Base-by-base conservation (phyloP, 176 grass and related monocot species). In the Aegilops bicornis region DNA sequence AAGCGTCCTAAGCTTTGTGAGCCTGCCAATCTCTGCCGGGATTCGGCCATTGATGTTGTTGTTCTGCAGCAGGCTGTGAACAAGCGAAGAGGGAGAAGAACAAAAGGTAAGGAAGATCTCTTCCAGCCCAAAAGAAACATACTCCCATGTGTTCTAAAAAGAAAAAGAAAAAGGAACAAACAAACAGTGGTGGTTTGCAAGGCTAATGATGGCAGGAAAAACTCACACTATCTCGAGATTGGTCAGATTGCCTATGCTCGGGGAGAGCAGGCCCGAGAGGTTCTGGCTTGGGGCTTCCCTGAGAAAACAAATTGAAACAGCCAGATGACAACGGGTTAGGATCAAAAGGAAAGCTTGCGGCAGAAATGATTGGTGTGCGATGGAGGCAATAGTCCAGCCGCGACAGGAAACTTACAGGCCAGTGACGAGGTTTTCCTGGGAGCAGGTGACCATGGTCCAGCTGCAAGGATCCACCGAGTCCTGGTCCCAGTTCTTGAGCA, bases 361-460 rank as follows among this genome's bases (percentile, higher is more conserved):
- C 2, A 20, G 2, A 76, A 29, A 77, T 20, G 74, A 12, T 56
- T 54, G 54, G 19, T 7, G 2, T 20, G 54, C 22, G 19, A 58
- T 58, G 54, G 54, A 22, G 2, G 15, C 14, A 6, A 6, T 52
- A 6, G 52, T 0, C 6, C 0, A 8, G 52, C 52, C 52, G 52
- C 17, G 17, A 8, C 52, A 56, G 52, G 3, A 20, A 58, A 15
- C 13, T 84, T 24, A 94, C 92, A 94, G 73, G 86, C 86, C 89
- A 22, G 91, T 94, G 37, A 94, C 92, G 27, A 91, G 80, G 65
- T 91, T 94, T 32, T 89, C 42, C 0, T 89, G 88, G 16, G 92
- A 94, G 42, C 89, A 94, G 69, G 92, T 94, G 76, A 94, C 88
- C 89, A 94, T 94, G 23, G 89, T 89, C 89, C 89, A 94, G 83